A percentile compares a stretch with the other conserved stretches of the same genome.
Conservation (phyloP, 2,329 filamentous ascomycete species). For the Rasamsonia emersonii region DNA sequence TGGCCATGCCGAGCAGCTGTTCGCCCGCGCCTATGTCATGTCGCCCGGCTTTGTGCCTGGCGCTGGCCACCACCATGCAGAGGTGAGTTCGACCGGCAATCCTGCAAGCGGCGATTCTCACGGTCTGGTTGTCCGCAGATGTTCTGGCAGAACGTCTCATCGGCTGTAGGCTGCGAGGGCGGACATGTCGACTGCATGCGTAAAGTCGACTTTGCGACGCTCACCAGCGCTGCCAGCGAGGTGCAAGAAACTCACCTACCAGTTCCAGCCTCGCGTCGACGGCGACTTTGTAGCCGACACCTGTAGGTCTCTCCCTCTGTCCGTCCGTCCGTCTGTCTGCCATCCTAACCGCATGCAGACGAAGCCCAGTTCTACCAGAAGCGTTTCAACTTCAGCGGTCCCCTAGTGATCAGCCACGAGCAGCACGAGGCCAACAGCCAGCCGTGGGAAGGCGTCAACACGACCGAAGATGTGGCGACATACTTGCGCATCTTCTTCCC, state of each 20-base stretch:
- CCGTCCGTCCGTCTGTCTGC: no score
- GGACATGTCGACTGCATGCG: constrained; percentile 24
- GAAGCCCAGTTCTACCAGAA: constrained; percentile 29
- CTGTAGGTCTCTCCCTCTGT: constrained; percentile 12
- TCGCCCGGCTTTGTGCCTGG: constrained; percentile 26
- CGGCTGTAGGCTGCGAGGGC: constrained; percentile 21
- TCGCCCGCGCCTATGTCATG: constrained; percentile 23
- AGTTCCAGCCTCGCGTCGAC: constrained; percentile 30
- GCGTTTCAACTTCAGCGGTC: constrained; percentile 28
- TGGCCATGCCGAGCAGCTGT: constrained; percentile 22
- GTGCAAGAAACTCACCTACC: constrained; percentile 20
- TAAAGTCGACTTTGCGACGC: constrained; percentile 19
- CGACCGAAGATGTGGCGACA: constrained; percentile 21
- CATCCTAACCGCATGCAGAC: constrained; percentile 9
- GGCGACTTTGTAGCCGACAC: constrained; percentile 28
- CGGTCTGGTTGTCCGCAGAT: constrained; percentile 2
- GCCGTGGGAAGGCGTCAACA: constrained; percentile 23
- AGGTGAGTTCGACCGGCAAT: constrained; percentile 8
- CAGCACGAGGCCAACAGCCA: constrained; percentile 26
- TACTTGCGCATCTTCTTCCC: constrained; percentile 21
- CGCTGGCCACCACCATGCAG: constrained; percentile 26
- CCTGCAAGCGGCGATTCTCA: not conserved
- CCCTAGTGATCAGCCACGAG: constrained; percentile 28
- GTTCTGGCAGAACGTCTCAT: constrained; percentile 26
- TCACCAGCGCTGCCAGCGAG: constrained; percentile 19